Percentiles rank a stretch among this genome's conserved stretches.
Evolutionary conservation across 805 yeast species (phyloP).

Genomic region (Cyberlindnera bimundalis): DNA sequence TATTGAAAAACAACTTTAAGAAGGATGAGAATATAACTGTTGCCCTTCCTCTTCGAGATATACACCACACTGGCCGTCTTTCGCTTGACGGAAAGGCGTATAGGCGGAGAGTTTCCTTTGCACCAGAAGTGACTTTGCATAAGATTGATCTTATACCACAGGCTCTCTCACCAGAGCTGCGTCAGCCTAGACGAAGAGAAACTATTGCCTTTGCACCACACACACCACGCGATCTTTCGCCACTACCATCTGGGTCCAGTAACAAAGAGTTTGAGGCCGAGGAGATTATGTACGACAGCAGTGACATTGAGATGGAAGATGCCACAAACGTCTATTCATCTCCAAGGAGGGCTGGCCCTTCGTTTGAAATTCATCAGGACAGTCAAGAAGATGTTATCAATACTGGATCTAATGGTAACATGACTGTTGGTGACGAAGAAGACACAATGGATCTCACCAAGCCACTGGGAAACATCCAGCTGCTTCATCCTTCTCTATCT

Average conservation of each 20-base stretch:
- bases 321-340: slow-evolving; percentile 24
- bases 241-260: slow-evolving; percentile 4
- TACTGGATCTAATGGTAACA: slow-evolving; percentile 20
- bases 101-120: slow-evolving; percentile 29
- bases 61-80: slow-evolving; percentile 12
- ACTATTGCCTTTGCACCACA: slow-evolving; percentile 26
- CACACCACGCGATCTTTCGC: slow-evolving; percentile 10
- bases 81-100: slow-evolving; percentile 16
- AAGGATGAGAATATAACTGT: slow-evolving; percentile 19
- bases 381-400: slow-evolving; percentile 9
- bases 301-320: slow-evolving; percentile 29
- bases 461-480: slow-evolving; percentile 24
- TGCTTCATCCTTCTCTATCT: slow-evolving; percentile 9
- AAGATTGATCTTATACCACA: slow-evolving; percentile 24
- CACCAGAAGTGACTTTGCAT: slow-evolving; percentile 31
- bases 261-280: slow-evolving; percentile 16
- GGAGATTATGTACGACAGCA: slow-evolving; percentile 24
- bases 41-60: slow-evolving; percentile 18
- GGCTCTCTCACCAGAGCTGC: slow-evolving; percentile 13
- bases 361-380: slow-evolving; percentile 23
- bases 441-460: slow-evolving; percentile 29
- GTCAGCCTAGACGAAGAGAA: slow-evolving; percentile 27
- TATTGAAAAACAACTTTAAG: slow-evolving; percentile 19
- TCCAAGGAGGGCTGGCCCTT: slow-evolving; percentile 13
- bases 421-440: slow-evolving; percentile 16